Base-by-base conservation (phyloP, 441 rosid species). In the Mallotus repandus region DNA sequence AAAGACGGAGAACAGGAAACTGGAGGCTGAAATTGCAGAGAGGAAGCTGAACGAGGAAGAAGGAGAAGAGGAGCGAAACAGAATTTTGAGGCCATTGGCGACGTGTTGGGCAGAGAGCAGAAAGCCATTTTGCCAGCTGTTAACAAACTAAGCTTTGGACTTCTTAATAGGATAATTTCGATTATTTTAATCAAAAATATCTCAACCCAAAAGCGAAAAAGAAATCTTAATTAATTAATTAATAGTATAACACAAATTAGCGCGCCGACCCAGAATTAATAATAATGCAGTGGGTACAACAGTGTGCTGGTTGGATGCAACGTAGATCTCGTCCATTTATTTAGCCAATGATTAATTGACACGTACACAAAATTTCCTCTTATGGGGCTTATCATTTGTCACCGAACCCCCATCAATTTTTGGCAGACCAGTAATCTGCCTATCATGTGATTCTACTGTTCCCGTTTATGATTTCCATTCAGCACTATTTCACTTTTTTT, bases 71-170 rank as follows among this genome's bases (percentile, higher is more conserved):
- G 82, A 60, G 74, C 63, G 71, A 70, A 25, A 25, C 29, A 25
- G 29, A 25, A 25, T 25, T 25, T 25, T 25, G 29, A 25, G 29
- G 29, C 29, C 29, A 25, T 25, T 25, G 29, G 29, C 29, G 29
- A 25, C 29, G 29, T 25, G 29, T 25, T 25, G 29, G 29, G 29
- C 0, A 25, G 29, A 25, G 1, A 25, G 29, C 29, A 25, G 29
- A 25, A 50, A 49, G 85, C 81, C 85, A 81, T 76, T 50, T 22
- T 14, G 56, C 74, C 77, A 78, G 80, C 78, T 77, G 79, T 72
- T 78, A 54, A 48, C 73, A 50, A 55, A 74, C 63, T 57, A 79
- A 54, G 69, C 64, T 14, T n/a, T 74, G 21, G 64, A 64, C 14
- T 56, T 5, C 55, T 56, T 25, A 35, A 11, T 22, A 29, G 32